Evolutionary conservation across 371 early-diverging fungal genomes (phyloP), one percentile per base, ranked within the genome.

Genomic region (Circinella minor): DNA sequence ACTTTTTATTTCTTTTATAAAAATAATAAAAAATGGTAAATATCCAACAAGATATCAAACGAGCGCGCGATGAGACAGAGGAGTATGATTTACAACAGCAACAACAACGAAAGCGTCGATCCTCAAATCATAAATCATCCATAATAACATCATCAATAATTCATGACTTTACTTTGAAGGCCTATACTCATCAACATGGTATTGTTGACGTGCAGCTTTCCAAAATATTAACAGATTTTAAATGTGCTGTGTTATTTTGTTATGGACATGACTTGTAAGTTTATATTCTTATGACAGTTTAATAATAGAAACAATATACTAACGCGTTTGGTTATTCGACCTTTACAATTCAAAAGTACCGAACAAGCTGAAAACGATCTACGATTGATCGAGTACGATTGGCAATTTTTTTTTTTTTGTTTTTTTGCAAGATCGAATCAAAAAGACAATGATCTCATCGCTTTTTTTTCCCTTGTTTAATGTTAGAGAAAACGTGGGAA

Each of bases 221-320:
- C n/a, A 15, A 51, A 27, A 27, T 65, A 9, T 36, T 65, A 17
- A 17, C 10, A 27, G 51, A 18, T 3, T 49, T 37, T 18, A 6
- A 37, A 54, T 65, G 20, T 51, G 34, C 48, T 9, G 51, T 65
- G 4, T 51, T 65, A 6, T 65, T 65, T 51, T 66, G 49, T 18
- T 66, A 66, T 36, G 43, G 37, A 13, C 14, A 54, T 15, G 59
- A 66, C 11, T 66, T 66, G 59, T 66, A 37, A 57, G 59, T 55
- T 37, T 55, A n/a, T 39, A 18, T 20, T 20, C 36, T 36, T 36
- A 51, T 17, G 51, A 51, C 14, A 51, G 51, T 51, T 51, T 51
- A 17, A 27, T 27, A 27, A 27, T 27, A 27, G 2, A 27, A 27
- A 2, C 6, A 17, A 13, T 17, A 18, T 15, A 39, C 4, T 49